Conservation (phyloP, 2,329 filamentous ascomycete genomes). For the Hymenoscyphus salicellus region DNA sequence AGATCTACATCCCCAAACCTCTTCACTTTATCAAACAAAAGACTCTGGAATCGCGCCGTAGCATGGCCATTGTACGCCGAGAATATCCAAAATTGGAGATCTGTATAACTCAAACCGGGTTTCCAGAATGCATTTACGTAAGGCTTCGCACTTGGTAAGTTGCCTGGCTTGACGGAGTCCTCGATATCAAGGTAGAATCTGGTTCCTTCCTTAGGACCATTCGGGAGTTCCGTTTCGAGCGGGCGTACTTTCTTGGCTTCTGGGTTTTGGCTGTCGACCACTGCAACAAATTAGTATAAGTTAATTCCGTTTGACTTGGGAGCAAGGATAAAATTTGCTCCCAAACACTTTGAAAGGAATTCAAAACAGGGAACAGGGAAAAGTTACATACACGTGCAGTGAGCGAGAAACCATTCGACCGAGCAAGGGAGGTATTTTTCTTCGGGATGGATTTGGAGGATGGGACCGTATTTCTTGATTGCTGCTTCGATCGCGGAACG, state of each 20-base stretch:
- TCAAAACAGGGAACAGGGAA: no score
- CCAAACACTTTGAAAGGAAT: no score
- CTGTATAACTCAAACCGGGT: conserved; percentile 19
- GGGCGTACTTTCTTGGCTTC: conserved; percentile 22
- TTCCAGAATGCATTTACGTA: conserved; percentile 27
- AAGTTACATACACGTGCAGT: neutral
- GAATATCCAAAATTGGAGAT: conserved; percentile 29
- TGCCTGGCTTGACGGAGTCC: conserved; percentile 19
- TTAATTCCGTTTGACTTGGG: no score
- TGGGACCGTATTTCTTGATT: conserved; percentile 24
- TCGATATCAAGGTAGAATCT: conserved; percentile 25
- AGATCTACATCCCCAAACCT: conserved; percentile 22
- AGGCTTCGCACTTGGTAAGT: conserved; percentile 23
- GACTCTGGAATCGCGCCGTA: conserved; percentile 19
- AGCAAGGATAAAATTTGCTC: no score
- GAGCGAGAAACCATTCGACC: conserved; percentile 20
- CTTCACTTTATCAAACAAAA: conserved; percentile 18
- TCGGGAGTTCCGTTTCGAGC: conserved; percentile 19
- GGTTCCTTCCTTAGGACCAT: conserved; percentile 20
- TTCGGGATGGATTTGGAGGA: conserved; percentile 21
- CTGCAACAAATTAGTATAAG: conserved; percentile 1
- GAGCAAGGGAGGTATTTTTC: conserved; percentile 25
- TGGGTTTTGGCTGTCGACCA: conserved; percentile 20
- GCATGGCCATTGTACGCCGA: conserved; percentile 25
- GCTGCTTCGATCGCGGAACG: conserved; percentile 20